These are phyloP conservation scores for Raffaelea arxii DNA, from an alignment of 2,329 filamentous ascomycete species.

Conservation along the genomic window DNA sequence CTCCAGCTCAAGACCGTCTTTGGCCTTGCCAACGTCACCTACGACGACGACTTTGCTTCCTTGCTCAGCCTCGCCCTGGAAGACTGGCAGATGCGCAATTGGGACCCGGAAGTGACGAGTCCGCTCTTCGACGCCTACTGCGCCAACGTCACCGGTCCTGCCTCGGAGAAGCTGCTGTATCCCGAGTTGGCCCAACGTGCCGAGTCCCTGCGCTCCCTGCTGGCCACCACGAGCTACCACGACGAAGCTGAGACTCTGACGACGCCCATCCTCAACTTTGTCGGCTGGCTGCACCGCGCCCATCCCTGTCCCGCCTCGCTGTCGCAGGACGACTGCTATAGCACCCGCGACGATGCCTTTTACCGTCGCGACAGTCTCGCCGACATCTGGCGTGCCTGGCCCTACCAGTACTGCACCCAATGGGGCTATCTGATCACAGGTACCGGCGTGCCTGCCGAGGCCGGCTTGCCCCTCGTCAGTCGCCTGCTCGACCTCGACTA, in stretches of 20 bases:
- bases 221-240: constrained; percentile 31
- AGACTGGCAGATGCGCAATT: constrained; percentile 39
- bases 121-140: constrained; percentile 38
- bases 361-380: constrained; percentile 25
- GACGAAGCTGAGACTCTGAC: constrained; percentile 26
- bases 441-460: constrained; percentile 52
- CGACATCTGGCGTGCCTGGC: constrained; percentile 36
- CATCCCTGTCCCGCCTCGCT: constrained; percentile 15
- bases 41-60: constrained; percentile 38
- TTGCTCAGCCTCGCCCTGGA: constrained; percentile 30
- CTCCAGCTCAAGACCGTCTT: constrained; percentile 31
- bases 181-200: constrained; percentile 26
- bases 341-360: constrained; percentile 22
- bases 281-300: constrained; percentile 31
- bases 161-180: constrained; percentile 30
- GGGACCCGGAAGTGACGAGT: constrained; percentile 38
- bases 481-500: constrained; percentile 58
- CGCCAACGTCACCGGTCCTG: constrained; percentile 32
- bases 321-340: constrained; percentile 28
- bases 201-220: constrained; percentile 26
- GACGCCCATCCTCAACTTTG: constrained; percentile 40
- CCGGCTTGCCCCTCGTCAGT: constrained; percentile 63
- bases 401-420: constrained; percentile 47
- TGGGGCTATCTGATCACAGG: constrained; percentile 77
- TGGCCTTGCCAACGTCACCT: constrained; percentile 33